These are phyloP conservation scores for Pseudevernia furfuracea DNA, from an alignment of 495 filamentous ascomycete genomes.

Conservation along the genomic window DNA sequence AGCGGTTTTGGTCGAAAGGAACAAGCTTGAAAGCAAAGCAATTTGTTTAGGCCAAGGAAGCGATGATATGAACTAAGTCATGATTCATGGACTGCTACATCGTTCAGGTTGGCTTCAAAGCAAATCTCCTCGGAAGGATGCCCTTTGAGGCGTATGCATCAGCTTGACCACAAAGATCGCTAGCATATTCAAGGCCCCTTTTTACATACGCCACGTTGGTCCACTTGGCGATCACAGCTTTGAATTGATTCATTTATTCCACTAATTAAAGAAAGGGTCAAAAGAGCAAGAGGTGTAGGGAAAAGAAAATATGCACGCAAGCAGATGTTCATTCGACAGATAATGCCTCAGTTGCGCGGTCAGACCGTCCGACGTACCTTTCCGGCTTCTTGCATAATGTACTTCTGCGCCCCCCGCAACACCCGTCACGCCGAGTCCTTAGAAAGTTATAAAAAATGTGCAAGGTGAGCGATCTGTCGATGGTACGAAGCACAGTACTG, in stretches of 20 bases:
- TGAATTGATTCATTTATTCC: neutral
- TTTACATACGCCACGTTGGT: neutral
- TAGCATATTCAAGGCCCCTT: neutral
- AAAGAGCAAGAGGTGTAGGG: neutral
- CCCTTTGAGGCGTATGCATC: neutral
- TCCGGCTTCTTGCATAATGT: neutral
- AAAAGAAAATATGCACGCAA: neutral
- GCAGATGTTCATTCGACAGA: neutral
- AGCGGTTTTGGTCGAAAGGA: too few species aligned
- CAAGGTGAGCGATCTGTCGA: neutral
- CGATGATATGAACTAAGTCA: neutral
- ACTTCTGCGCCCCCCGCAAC: neutral
- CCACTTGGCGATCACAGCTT: neutral
- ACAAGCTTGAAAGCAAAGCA: neutral
- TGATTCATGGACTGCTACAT: neutral
- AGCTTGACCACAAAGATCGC: neutral
- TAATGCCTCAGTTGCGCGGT: slow-evolving; percentile 2
- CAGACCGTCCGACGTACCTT: neutral
- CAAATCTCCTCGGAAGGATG: neutral
- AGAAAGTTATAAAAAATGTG: too few species aligned
- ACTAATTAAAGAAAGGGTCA: neutral
- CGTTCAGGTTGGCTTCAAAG: neutral
- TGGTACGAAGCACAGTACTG: neutral
- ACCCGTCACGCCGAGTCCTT: slow-evolving; percentile 3
- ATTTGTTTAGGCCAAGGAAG: neutral